Base-by-base conservation (phyloP, 2,329 filamentous ascomycete species). In the Colletotrichum sansevieriae region DNA sequence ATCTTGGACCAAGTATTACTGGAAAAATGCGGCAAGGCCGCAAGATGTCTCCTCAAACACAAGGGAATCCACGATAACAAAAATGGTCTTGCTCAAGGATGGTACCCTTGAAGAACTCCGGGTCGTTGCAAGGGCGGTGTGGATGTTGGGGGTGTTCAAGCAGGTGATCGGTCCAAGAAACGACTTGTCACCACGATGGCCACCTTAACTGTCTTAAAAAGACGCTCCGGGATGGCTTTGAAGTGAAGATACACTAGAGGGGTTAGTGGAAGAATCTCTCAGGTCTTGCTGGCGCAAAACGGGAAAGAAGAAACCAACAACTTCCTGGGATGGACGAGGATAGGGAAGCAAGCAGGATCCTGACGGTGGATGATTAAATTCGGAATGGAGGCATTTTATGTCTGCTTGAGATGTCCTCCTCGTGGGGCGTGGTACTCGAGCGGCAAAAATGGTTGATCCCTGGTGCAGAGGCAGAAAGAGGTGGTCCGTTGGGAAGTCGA, bases 301-400 rank as follows among this genome's bases (percentile, higher is more conserved):
- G 55, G 60, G 62, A 65, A 59, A 68, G 68, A 70, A 70, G 58
- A 67, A 61, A 67, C 63, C 70, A 70, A 70, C 51, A 51, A 70
- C 51, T 63, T 66, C 64, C 68, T 65, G 54, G 65, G 65, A 64
- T 62, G 65, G 59, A 64, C 69, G 65, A 72, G 63, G 65, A 68
- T 62, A 64, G 58, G 63, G 59, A 57, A 65, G 66, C 52, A 66
- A 55, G 66, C 66, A 62, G 51, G 51, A 62, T 71, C 65, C 65
- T 58, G 54, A 62, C 55, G 29, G 66, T 63, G 49, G 56, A 59
- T 59, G 61, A 70, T 66, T 62, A 64, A 67, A 63, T 68, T 71
- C 70, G 71, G 70, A 70, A 70, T 66, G 66, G 66, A 72, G 71
- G 71, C 70, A 71, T 71, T 72, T 71, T 72, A 72, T 72, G 71